These are phyloP conservation scores for Trifolium subterraneum DNA, from an alignment of 306 rosid genomes.

Conservation along the genomic window DNA sequence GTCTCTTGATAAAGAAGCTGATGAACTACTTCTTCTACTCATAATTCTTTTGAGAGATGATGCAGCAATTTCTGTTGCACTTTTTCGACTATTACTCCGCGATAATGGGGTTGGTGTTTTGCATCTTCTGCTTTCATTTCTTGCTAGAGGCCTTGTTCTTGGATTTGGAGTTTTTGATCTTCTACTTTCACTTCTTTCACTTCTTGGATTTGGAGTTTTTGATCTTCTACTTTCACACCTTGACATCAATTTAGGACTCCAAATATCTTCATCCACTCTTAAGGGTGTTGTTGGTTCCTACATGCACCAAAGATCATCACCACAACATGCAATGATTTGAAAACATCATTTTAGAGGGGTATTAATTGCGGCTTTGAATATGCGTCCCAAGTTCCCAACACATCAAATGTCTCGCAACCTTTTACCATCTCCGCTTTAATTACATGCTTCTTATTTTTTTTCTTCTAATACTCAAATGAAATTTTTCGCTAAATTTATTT, in stretches of 20 bases:
- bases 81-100: conserved; percentile 37
- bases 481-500: neutral
- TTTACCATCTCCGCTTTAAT: neutral
- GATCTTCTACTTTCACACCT: conserved; percentile 58
- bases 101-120: conserved; percentile 47
- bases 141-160: conserved; percentile 45
- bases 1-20: conserved; percentile 35
- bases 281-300: conserved; percentile 41
- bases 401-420: neutral
- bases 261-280: conserved; percentile 57
- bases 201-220: conserved; percentile 55
- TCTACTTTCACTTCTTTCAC: conserved; percentile 45
- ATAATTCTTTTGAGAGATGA: conserved; percentile 43
- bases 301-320: conserved; percentile 15
- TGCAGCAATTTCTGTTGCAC: conserved; percentile 39
- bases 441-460: neutral
- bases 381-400: neutral
- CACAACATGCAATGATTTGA: conserved; percentile 9
- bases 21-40: conserved; percentile 45
- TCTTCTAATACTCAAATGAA: neutral
- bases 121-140: conserved; percentile 46
- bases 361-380: neutral
- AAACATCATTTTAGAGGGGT: no score
- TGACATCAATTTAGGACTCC: conserved; percentile 43
- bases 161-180: conserved; percentile 79